Conservation (phyloP, 306 rosid genomes). For the Prunus salicina region DNA sequence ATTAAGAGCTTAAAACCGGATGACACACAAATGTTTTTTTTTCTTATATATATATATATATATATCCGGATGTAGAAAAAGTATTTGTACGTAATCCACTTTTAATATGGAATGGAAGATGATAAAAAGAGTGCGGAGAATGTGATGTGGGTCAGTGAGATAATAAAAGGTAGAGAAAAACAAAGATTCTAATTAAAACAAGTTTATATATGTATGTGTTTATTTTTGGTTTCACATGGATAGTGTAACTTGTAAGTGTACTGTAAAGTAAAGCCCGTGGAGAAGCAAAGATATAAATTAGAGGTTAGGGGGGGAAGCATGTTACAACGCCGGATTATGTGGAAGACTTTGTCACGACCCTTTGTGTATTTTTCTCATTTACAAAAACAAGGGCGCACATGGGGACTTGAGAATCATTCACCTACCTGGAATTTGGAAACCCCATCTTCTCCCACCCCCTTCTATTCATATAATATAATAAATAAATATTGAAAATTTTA, state of each 20-base stretch:
- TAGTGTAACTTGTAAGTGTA: background rate
- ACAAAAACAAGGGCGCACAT: slow-evolving; percentile 51
- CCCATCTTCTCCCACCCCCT: slow-evolving; percentile 27
- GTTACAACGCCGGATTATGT: slow-evolving; percentile 54
- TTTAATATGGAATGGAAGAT: background rate
- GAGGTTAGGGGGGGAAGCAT: slow-evolving; percentile 16
- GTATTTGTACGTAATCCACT: too few species aligned
- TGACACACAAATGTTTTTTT: too few species aligned
- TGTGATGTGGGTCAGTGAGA: background rate
- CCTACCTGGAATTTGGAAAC: slow-evolving; percentile 37
- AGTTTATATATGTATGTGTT: background rate
- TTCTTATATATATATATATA: too few species aligned
- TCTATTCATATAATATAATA: background rate
- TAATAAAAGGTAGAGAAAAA: background rate
- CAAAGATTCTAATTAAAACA: slow-evolving; percentile 13
- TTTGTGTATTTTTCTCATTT: slow-evolving; percentile 13
- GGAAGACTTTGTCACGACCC: slow-evolving; percentile 40
- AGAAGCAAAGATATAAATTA: background rate
- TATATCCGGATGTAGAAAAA: too few species aligned
- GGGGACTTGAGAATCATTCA: slow-evolving; percentile 51
- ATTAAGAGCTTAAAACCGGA: too few species aligned
- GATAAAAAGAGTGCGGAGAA: background rate
- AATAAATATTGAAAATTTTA: background rate
- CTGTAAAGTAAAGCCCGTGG: background rate
- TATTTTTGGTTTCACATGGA: background rate